phyloP scores from a whole-genome alignment of 208 protist species.

The Sergeia podlipaevii region DNA sequence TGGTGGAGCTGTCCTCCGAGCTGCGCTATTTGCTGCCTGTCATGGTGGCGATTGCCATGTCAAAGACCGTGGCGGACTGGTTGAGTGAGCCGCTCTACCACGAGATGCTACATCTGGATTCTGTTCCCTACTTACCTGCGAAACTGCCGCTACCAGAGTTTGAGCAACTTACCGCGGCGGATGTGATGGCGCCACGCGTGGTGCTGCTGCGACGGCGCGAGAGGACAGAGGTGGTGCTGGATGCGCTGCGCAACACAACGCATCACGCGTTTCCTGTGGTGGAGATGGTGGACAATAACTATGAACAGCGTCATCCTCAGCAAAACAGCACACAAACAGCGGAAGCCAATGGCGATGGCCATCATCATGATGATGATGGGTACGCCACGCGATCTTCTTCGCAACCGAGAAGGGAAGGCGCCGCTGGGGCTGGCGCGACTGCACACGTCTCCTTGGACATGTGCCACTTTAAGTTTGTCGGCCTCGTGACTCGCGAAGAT shows the following conservation, averaged over 20 bases:
- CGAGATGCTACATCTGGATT: conserved; percentile 85
- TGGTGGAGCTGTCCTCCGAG: conserved; percentile 93
- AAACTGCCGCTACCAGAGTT: conserved; percentile 70
- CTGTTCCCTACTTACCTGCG: conserved; percentile 80
- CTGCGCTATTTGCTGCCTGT: conserved; percentile 92
- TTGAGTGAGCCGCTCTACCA: conserved; percentile 91
- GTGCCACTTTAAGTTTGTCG: conserved; percentile 69
- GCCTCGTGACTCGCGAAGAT: conserved; percentile 84
- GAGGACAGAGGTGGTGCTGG: conserved; percentile 67
- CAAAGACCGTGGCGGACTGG: conserved; percentile 88
- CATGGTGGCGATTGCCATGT: conserved; percentile 92
- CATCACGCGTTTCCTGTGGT: conserved; percentile 95
- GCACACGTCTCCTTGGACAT: neutral
- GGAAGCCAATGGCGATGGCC: neutral
- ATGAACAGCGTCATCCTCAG: neutral
- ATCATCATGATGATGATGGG: neutral
- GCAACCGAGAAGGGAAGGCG: neutral
- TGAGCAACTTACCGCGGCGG: conserved; percentile 79
- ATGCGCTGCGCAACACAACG: conserved; percentile 51
- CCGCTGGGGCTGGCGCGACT: neutral
- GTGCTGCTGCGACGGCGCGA: conserved; percentile 63
- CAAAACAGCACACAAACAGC: neutral
- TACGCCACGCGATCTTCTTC: too few species aligned
- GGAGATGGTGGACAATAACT: conserved; percentile 26
- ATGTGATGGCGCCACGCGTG: conserved; percentile 90